A percentile compares a stretch with the other conserved stretches of the same genome.
These are phyloP conservation scores for Sporothrix schenckii DNA, from an alignment of 2,329 filamentous ascomycete species.

Conservation along the genomic window DNA sequence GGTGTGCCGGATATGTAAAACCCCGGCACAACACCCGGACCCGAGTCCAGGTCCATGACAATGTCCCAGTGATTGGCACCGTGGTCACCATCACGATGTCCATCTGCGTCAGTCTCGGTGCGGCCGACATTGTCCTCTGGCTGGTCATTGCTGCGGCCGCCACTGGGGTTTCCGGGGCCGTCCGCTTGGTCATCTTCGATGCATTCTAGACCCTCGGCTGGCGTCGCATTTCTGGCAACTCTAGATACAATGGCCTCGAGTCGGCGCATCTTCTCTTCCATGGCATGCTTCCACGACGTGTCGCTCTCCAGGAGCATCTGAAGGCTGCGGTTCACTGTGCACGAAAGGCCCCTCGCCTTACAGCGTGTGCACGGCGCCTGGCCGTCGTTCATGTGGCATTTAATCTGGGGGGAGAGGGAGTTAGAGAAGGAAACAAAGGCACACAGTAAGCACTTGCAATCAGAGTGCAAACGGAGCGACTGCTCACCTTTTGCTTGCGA, in stretches of 20 bases:
- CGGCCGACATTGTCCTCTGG: neutral
- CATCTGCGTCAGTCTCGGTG: neutral
- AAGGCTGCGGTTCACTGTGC: slow-evolving; percentile 28
- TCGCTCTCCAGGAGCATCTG: slow-evolving; percentile 32
- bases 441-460: no score
- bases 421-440: neutral
- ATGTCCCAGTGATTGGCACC: slow-evolving; percentile 24
- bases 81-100: slow-evolving; percentile 4
- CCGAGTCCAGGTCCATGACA: slow-evolving; percentile 23
- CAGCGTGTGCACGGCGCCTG: slow-evolving; percentile 29
- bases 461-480: neutral
- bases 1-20: slow-evolving; percentile 27
- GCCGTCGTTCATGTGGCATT: slow-evolving; percentile 32
- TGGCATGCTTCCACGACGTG: slow-evolving; percentile 26
- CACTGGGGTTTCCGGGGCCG: no score
- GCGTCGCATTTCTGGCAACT: neutral
- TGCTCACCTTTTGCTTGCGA: slow-evolving; percentile 44
- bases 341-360: slow-evolving; percentile 29
- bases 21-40: slow-evolving; percentile 21
- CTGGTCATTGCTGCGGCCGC: neutral
- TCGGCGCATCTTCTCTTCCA: slow-evolving; percentile 26
- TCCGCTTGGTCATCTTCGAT: neutral
- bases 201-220: neutral
- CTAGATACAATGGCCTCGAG: slow-evolving; percentile 13
- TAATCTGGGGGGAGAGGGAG: slow-evolving; percentile 13